Conservation (phyloP, 169 alveolate genomes). For the Plasmodium gallinaceum region DNA sequence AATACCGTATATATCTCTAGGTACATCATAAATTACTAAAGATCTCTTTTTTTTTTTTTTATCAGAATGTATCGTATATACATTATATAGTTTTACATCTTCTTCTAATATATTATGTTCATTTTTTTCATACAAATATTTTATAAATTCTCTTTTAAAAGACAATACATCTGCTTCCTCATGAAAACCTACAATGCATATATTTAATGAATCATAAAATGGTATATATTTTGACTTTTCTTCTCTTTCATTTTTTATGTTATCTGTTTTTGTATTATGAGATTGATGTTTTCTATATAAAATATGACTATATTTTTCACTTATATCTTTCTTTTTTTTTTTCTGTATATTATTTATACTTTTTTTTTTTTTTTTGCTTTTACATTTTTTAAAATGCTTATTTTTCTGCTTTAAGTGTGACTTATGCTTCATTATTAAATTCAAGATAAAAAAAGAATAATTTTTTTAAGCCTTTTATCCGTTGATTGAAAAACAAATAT, state of each 20-base stretch:
- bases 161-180: conserved; percentile 56
- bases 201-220: conserved; percentile 34
- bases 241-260: conserved; percentile 33
- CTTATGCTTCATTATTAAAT: conserved; percentile 60
- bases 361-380: conserved; percentile 44
- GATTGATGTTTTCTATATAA: conserved; percentile 42
- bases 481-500: no score
- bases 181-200: conserved; percentile 58
- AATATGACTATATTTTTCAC: conserved; percentile 32
- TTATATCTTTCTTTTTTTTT: conserved; percentile 32
- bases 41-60: conserved; percentile 53
- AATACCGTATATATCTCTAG: conserved; percentile 72
- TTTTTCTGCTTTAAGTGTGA: conserved; percentile 64
- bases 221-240: conserved; percentile 72
- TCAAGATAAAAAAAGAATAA: background rate
- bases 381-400: conserved; percentile 48
- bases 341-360: conserved; percentile 23
- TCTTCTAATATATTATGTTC: conserved; percentile 30
- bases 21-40: conserved; percentile 59
- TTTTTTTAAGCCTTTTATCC: no score
- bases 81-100: conserved; percentile 47
- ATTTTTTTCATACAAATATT: conserved; percentile 62
- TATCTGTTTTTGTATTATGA: conserved; percentile 21
- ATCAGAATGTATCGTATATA: conserved; percentile 57
- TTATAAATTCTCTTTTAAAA: conserved; percentile 67